Evolutionary conservation across 768 basidiomycete species (phyloP).

Genomic region (Rubroboletus pulcherrimus): DNA sequence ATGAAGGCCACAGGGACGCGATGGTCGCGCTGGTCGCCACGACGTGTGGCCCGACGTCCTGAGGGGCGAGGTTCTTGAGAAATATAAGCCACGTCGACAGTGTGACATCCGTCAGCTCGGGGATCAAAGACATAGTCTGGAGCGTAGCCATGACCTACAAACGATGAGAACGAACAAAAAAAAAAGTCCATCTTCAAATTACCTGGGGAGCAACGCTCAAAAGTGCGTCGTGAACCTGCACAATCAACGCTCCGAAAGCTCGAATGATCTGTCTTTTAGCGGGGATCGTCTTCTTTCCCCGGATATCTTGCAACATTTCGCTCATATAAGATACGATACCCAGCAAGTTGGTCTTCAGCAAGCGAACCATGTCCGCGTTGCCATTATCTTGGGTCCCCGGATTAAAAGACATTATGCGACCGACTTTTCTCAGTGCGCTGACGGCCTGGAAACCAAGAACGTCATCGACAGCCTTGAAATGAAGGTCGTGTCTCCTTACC

Average conservation of each 20-base stretch:
- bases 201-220: conserved; percentile 86
- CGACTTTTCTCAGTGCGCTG: conserved; percentile 44
- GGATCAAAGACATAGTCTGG: conserved; percentile 79
- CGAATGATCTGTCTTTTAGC: conserved; percentile 77
- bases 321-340: conserved; percentile 83
- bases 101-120: conserved; percentile 73
- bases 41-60: conserved; percentile 78
- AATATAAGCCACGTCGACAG: conserved; percentile 80
- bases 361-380: conserved; percentile 44
- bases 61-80: conserved; percentile 57
- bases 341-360: conserved; percentile 75
- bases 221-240: conserved; percentile 65
- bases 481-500: conserved; percentile 33
- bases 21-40: conserved; percentile 86
- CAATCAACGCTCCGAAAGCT: conserved; percentile 71
- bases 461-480: conserved; percentile 31
- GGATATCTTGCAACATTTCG: conserved; percentile 80
- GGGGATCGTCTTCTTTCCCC: conserved; percentile 65
- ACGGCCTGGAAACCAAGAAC: conserved; percentile 41
- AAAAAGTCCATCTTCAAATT: background rate
- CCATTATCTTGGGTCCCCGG: conserved; percentile 26
- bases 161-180: conserved; percentile 11
- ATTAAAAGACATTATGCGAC: conserved; percentile 28
- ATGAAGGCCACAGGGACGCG: conserved; percentile 68
- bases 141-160: conserved; percentile 91